phyloP scores from a whole-genome alignment of 441 rosid species.

The Macaranga tanarius region DNA sequence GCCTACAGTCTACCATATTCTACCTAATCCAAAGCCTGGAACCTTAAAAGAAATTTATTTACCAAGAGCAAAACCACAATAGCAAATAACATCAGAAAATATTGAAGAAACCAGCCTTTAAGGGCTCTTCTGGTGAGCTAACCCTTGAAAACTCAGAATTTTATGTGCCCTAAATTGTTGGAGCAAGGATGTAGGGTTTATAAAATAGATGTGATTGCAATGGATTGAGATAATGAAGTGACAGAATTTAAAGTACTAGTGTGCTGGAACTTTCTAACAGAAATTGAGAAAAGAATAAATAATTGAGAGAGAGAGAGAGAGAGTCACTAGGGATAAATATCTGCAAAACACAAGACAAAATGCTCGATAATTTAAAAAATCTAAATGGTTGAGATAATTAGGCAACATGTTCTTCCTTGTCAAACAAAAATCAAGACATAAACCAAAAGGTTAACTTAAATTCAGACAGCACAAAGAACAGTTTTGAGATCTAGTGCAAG shows the following conservation, averaged over 20 bases:
- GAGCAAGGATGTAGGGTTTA: not conserved
- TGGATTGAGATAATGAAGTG: not conserved
- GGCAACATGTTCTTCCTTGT: not conserved
- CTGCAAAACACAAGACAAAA: not conserved
- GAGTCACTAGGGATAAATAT: not conserved
- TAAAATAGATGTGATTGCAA: not conserved
- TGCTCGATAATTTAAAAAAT: not conserved
- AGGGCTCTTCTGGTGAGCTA: not conserved
- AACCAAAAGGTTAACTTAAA: not conserved
- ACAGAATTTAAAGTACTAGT: not conserved
- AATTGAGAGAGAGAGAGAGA: not conserved
- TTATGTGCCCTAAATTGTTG: not conserved
- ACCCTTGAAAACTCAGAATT: not conserved
- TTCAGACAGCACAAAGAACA: not conserved
- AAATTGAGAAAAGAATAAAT: slow-evolving; percentile 7
- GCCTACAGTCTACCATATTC: not conserved
- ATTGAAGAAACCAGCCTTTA: not conserved
- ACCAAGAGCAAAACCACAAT: not conserved
- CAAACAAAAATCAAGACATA: not conserved
- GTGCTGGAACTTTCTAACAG: not conserved
- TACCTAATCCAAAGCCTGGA: not conserved
- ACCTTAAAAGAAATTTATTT: not conserved
- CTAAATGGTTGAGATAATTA: not conserved
- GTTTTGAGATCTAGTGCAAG: not conserved
- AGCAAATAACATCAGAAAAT: not conserved